Percentiles rank a stretch among this genome's conserved stretches.
These are phyloP conservation scores for Taphrina flavorubra DNA, from an alignment of 1,139 yeast species.

Conservation along the genomic window DNA sequence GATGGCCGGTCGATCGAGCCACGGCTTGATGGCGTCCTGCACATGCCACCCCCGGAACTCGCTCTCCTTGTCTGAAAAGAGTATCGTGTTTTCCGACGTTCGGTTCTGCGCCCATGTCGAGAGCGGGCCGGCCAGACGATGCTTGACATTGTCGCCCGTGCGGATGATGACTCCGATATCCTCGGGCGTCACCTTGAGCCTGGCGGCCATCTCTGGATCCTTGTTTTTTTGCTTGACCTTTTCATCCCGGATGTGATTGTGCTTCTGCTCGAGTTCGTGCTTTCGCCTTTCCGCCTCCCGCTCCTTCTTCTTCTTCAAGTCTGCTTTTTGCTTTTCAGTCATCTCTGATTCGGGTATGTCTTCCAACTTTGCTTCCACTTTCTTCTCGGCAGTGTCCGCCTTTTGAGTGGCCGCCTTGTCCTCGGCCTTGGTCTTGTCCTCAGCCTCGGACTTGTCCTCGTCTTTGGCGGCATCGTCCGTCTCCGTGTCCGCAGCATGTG, in stretches of 20 bases:
- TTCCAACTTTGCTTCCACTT: not conserved
- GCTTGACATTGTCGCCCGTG: constrained; percentile 26
- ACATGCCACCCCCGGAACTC: constrained; percentile 14
- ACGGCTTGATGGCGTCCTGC: constrained; percentile 19
- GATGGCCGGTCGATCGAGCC: constrained; percentile 19
- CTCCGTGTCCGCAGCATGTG: not conserved
- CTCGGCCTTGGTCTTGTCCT: not conserved
- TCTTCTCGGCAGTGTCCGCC: not conserved
- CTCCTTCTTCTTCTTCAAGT: constrained; percentile 16
- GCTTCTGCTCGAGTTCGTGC: constrained; percentile 15
- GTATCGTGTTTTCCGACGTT: constrained; percentile 10
- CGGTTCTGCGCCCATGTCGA: constrained; percentile 17
- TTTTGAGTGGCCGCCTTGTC: not conserved
- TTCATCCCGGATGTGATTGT: constrained; percentile 1
- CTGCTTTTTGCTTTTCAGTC: constrained; percentile 14
- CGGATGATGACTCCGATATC: constrained; percentile 35
- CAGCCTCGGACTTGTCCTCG: not conserved
- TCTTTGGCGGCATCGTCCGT: constrained; percentile 3
- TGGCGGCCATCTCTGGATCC: constrained; percentile 12
- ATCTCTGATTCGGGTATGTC: not conserved
- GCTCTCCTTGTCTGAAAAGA: constrained; percentile 23
- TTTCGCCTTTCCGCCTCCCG: constrained; percentile 18
- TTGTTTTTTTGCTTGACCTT: not conserved
- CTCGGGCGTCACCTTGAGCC: constrained; percentile 13
- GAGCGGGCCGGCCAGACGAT: constrained; percentile 25